A percentile compares a stretch with the other conserved stretches of the same genome.
Conservation (phyloP, 345 rosid species). For the Salix arbutifolia region DNA sequence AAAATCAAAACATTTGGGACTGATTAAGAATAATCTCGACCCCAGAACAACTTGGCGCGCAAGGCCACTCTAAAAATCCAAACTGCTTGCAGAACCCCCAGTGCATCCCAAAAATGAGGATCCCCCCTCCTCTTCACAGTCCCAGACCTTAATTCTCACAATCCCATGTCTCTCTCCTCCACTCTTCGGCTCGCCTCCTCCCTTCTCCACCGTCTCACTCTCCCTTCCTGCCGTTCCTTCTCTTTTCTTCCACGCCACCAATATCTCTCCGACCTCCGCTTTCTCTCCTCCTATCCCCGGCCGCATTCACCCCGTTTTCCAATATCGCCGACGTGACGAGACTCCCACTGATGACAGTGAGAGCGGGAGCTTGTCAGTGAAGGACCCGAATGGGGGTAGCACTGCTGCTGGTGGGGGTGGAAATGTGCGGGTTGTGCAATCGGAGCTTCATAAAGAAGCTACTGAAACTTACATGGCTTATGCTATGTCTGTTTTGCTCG, state of each 20-base stretch:
- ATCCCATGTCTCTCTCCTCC: conserved; percentile 57
- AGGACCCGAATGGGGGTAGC: conserved; percentile 24
- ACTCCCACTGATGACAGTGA: conserved; percentile 17
- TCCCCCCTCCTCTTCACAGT: conserved; percentile 20
- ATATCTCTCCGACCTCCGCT: conserved; percentile 39
- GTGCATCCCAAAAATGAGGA: not conserved
- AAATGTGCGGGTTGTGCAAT: conserved; percentile 44
- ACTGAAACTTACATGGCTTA: conserved; percentile 86
- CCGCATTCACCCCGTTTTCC: not conserved
- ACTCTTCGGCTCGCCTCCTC: conserved; percentile 63
- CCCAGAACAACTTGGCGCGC: not conserved
- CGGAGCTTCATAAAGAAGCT: conserved; percentile 89
- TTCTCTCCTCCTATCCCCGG: too few species aligned
- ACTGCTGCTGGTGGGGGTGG: conserved; percentile 6
- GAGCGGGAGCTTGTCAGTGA: conserved; percentile 47
- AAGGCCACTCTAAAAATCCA: not conserved
- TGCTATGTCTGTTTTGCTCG: conserved; percentile 90
- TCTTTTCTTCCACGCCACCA: conserved; percentile 26
- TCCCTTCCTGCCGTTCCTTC: conserved; percentile 15
- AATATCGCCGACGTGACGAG: conserved; percentile 29
- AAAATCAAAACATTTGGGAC: not conserved
- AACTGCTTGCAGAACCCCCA: not conserved
- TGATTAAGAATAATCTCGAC: too few species aligned
- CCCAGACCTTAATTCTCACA: conserved; percentile 21
- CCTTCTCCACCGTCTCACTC: conserved; percentile 39